Percentiles rank a stretch among this genome's conserved stretches.
phyloP scores from a whole-genome alignment of 805 yeast genomes.

The Tetrapisispora taiwanensis region DNA sequence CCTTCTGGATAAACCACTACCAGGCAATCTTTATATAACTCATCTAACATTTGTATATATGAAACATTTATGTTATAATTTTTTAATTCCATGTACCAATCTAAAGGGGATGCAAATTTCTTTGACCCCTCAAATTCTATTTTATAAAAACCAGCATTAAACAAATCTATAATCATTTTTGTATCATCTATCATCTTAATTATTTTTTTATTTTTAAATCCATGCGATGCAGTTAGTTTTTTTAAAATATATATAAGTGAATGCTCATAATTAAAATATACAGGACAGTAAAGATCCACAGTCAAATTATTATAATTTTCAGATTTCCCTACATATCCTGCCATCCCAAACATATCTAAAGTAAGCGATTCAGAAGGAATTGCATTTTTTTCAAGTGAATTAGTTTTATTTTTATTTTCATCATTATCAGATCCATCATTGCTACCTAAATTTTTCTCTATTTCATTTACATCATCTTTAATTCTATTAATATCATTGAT shows the following conservation, averaged over 20 bases:
- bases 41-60: background rate
- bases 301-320: no score
- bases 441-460: conserved; percentile 1
- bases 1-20: background rate
- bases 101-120: conserved; percentile 2
- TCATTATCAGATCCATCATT: background rate
- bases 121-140: background rate
- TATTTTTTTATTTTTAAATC: no score
- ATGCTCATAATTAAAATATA: no score
- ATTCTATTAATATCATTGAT: conserved; percentile 1
- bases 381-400: background rate
- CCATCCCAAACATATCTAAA: background rate
- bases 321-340: background rate
- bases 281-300: no score
- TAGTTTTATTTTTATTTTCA: background rate
- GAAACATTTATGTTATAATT: background rate
- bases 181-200: background rate
- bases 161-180: no score
- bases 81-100: conserved; percentile 4
- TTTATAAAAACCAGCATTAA: background rate
- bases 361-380: background rate
- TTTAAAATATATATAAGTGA: no score
- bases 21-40: background rate
- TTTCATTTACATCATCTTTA: conserved; percentile 3
- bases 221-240: no score